Conservation (phyloP, 768 basidiomycete species). For the Mrakia blollopis region DNA sequence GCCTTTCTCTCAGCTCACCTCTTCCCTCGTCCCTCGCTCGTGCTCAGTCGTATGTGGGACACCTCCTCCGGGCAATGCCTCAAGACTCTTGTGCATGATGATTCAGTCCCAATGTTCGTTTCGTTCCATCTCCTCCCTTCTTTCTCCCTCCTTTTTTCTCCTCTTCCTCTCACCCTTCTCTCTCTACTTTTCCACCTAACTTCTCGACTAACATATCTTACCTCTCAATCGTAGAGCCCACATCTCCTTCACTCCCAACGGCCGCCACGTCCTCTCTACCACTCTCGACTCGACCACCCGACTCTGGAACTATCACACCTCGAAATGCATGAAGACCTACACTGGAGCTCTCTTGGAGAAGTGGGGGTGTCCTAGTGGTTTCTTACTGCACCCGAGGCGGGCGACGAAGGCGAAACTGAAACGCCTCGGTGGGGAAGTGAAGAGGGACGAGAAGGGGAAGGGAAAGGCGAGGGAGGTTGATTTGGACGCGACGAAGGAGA, state of each 20-base stretch:
- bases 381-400: conserved; percentile 30
- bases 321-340: conserved; percentile 88
- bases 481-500: conserved; percentile 1
- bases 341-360: conserved; percentile 78
- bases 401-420: background rate
- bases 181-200: conserved; percentile 23
- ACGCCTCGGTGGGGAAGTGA: background rate
- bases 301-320: conserved; percentile 88
- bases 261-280: conserved; percentile 77
- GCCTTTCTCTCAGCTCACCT: background rate
- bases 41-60: conserved; percentile 90
- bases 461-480: background rate
- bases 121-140: conserved; percentile 13
- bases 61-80: conserved; percentile 94
- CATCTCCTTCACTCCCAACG: conserved; percentile 88
- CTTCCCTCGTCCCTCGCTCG: background rate
- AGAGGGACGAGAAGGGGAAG: conserved; percentile 49
- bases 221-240: conserved; percentile 51
- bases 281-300: conserved; percentile 93
- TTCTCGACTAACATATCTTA: no score
- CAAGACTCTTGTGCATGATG: conserved; percentile 89
- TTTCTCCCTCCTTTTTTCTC: background rate
- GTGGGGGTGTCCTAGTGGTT: conserved; percentile 61
- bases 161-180: background rate
- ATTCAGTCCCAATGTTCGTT: background rate